Evolutionary conservation across 768 basidiomycete species (phyloP).

Genomic region (Candolleomyces efflorescens): DNA sequence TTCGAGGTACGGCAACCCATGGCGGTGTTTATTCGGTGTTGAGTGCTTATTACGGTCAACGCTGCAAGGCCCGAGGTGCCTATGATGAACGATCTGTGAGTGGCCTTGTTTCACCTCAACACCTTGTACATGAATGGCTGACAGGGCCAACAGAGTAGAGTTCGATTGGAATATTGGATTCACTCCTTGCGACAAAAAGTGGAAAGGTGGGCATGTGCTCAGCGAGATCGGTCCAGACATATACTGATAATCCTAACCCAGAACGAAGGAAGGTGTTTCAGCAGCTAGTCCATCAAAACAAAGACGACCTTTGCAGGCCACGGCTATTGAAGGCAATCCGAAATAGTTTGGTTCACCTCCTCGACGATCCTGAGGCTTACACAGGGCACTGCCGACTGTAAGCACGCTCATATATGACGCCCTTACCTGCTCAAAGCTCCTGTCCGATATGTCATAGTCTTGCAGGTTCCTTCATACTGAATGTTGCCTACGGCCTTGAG

Average conservation of each 20-base stretch:
- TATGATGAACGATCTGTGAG: conserved; percentile 3
- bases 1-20: conserved; percentile 1
- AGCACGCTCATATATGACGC: neutral
- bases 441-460: neutral
- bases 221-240: neutral
- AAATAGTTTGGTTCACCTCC: neutral
- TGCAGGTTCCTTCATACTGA: conserved; percentile 3
- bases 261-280: neutral
- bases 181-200: conserved; percentile 18
- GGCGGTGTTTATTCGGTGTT: too few relatives aligned
- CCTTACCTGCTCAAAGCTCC: neutral
- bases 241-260: neutral
- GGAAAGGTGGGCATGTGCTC: conserved; percentile 13
- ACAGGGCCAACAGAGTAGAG: conserved; percentile 32
- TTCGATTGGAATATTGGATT: conserved; percentile 44
- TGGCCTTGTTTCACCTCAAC: neutral
- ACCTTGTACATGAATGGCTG: neutral
- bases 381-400: neutral
- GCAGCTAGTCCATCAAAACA: neutral
- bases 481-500: conserved; percentile 8
- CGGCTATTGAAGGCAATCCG: neutral
- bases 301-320: neutral
- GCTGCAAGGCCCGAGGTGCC: conserved; percentile 19
- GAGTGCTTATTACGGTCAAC: too few relatives aligned
- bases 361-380: neutral